phyloP scores from a whole-genome alignment of 2,329 filamentous ascomycete genomes.

The Venturia asperata region DNA sequence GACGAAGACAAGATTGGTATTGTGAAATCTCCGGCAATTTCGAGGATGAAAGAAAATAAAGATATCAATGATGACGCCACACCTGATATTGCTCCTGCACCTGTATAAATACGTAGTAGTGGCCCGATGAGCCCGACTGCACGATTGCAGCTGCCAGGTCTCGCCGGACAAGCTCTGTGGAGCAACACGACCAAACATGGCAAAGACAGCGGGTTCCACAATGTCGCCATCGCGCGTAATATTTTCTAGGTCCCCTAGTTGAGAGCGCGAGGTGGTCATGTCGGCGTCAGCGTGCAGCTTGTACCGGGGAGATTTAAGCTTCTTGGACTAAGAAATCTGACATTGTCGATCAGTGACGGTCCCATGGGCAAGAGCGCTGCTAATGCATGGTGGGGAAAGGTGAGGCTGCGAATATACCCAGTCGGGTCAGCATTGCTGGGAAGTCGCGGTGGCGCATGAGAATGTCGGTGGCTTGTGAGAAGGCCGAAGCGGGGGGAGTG shows the following conservation, averaged over 20 bases:
- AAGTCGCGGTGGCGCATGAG: neutral
- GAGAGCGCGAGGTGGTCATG: neutral
- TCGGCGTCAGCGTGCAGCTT: constrained; percentile 1
- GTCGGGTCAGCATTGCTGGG: neutral
- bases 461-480: no score
- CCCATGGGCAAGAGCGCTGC: neutral
- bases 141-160: no score
- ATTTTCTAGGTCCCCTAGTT: neutral
- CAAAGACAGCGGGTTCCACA: neutral
- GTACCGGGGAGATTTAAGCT: neutral
- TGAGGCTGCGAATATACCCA: neutral
- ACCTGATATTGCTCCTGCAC: neutral
- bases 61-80: neutral
- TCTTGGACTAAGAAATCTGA: neutral
- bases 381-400: neutral
- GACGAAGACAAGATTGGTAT: no score
- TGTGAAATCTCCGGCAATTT: no score
- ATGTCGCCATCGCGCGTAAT: neutral
- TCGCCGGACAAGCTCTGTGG: no score
- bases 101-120: neutral
- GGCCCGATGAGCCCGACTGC: no score
- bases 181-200: neutral
- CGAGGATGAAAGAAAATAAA: neutral
- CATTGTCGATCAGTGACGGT: neutral
- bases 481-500: no score